phyloP scores from a whole-genome alignment of 169 alveolate species.

The Plasmodium coatneyi region DNA sequence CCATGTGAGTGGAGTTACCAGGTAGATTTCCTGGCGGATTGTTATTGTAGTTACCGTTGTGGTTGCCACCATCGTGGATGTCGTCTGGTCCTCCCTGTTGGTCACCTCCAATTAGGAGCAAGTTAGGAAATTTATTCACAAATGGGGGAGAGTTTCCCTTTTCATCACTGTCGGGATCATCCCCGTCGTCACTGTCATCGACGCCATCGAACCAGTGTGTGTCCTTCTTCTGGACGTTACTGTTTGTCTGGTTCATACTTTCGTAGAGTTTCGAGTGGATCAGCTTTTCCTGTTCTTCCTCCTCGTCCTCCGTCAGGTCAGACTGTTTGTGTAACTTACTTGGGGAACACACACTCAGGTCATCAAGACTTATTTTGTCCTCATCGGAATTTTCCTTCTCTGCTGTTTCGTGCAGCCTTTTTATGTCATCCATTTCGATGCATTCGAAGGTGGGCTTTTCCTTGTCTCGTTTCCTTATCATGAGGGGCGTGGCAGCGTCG shows the following conservation, averaged over 20 bases:
- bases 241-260: slow-evolving; percentile 7
- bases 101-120: background rate
- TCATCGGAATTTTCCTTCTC: slow-evolving; percentile 25
- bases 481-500: background rate
- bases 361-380: slow-evolving; percentile 9
- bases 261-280: slow-evolving; percentile 9
- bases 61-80: background rate
- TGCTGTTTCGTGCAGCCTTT: background rate
- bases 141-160: background rate
- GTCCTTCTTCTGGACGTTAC: background rate
- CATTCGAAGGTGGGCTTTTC: slow-evolving; percentile 32
- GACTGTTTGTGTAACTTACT: slow-evolving; percentile 2
- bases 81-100: background rate
- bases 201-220: slow-evolving; percentile 37
- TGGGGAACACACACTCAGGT: slow-evolving; percentile 26
- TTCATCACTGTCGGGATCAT: background rate
- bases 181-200: background rate
- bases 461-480: background rate
- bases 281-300: slow-evolving; percentile 11
- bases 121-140: background rate
- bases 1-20: background rate
- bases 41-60: background rate
- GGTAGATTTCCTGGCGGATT: background rate
- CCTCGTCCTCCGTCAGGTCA: background rate
- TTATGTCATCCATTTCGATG: slow-evolving; percentile 56